Percentiles rank a stretch among this genome's conserved stretches.
These are phyloP conservation scores for Backusella tarrabulga DNA, from an alignment of 192 early-diverging fungal genomes.

Conservation along the genomic window DNA sequence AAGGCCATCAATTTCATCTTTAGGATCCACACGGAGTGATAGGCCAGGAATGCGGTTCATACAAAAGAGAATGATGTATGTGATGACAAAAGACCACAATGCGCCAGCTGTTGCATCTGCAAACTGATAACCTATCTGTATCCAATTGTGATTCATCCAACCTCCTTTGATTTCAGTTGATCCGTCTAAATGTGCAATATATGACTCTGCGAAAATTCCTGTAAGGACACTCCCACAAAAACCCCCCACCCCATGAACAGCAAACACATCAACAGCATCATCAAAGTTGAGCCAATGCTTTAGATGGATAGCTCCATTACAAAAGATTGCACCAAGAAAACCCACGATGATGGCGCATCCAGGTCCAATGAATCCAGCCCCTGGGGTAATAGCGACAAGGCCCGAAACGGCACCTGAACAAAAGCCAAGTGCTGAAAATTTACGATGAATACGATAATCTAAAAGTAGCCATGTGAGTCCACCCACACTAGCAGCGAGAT, in stretches of 20 bases:
- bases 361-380: slow-evolving; percentile 83
- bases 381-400: slow-evolving; percentile 91
- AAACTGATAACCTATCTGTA: slow-evolving; percentile 82
- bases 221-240: slow-evolving; percentile 79
- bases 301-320: slow-evolving; percentile 79
- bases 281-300: slow-evolving; percentile 89
- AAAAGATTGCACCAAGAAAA: slow-evolving; percentile 63
- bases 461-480: slow-evolving; percentile 81
- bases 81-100: slow-evolving; percentile 72
- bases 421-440: slow-evolving; percentile 87
- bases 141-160: slow-evolving; percentile 76
- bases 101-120: slow-evolving; percentile 71
- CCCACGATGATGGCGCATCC: slow-evolving; percentile 83
- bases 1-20: slow-evolving; percentile 65
- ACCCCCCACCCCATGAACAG: slow-evolving; percentile 85
- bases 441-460: slow-evolving; percentile 76
- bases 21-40: slow-evolving; percentile 72
- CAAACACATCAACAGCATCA: slow-evolving; percentile 91
- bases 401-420: slow-evolving; percentile 93
- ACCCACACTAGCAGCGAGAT: slow-evolving; percentile 79
- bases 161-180: slow-evolving; percentile 63
- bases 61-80: slow-evolving; percentile 68
- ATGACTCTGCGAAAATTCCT: slow-evolving; percentile 85
- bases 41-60: slow-evolving; percentile 82
- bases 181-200: slow-evolving; percentile 71